These are phyloP conservation scores for Prunus yedoensis DNA, from an alignment of 331 rosid genomes.

Conservation along the genomic window DNA sequence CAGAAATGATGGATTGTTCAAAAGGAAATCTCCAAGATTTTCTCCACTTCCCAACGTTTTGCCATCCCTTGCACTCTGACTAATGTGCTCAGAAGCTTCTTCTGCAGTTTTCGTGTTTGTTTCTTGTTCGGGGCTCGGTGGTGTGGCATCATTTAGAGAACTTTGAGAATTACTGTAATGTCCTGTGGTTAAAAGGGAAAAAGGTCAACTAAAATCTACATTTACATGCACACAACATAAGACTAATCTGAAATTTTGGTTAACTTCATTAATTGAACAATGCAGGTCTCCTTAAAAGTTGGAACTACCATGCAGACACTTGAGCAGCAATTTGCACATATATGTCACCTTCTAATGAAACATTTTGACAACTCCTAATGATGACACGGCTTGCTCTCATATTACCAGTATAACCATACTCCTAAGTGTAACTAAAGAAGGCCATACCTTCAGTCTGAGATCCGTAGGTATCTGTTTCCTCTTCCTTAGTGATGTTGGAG, in stretches of 20 bases:
- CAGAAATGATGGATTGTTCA: conserved; percentile 58
- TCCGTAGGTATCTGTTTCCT: conserved; percentile 28
- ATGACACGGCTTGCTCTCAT: neutral
- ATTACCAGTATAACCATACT: neutral
- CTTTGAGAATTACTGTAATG: conserved; percentile 29
- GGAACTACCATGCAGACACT: neutral
- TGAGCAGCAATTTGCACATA: neutral
- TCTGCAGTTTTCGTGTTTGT: conserved; percentile 20
- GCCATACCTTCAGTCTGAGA: conserved; percentile 50
- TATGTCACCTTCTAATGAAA: no score
- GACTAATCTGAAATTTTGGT: neutral
- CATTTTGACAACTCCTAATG: no score
- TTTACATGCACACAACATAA: neutral
- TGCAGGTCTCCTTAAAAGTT: neutral
- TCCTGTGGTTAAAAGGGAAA: conserved; percentile 39
- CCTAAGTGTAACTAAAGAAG: neutral
- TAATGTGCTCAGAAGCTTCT: conserved; percentile 29
- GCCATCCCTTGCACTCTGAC: conserved; percentile 13
- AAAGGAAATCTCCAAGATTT: conserved; percentile 47
- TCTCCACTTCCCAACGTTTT: conserved; percentile 20
- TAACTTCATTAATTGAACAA: neutral
- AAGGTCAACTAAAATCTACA: conserved; percentile 13
- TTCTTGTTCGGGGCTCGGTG: conserved; percentile 30
- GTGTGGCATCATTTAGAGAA: conserved; percentile 32
- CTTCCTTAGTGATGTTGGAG: conserved; percentile 22